Base-by-base conservation (phyloP, 2,329 filamentous ascomycete species). In the Cytospora mali region DNA sequence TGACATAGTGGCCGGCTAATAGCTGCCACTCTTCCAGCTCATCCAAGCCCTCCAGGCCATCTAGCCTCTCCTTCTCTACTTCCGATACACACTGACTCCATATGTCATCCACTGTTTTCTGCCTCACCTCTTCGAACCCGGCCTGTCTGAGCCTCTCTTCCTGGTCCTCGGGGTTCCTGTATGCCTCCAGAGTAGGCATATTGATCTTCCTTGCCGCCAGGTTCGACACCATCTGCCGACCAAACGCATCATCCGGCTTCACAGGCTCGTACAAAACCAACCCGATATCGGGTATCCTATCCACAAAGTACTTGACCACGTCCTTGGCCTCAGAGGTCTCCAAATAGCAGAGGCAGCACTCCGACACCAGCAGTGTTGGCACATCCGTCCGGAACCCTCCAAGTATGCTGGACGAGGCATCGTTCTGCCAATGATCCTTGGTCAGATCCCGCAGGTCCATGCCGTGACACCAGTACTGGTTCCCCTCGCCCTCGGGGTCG, bases 281-380 rank as follows among this genome's bases (percentile, higher is more conserved):
- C 75, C 83, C 69, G 66, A 87, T 61, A 73, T 77, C 66, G 55
- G 72, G 68, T 42, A 86, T 83, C 23, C 74, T 77, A 3, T 79
- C 75, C 18, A 82, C 80, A 69, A 94, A 92, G 74, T 86, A 88
- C 18, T 79, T 74, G 25, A 96, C 75, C 5, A 94, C 86, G 1
- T 78, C 76, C 42, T 82, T 80, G 0, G 93, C 89, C 57, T 88
- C 83, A 0, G 81, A 70, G 0, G 88, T 82, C 10, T 88, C 82
- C 1, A 99, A 84, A 71, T 99, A 99, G 73, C 95, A 92, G 33
- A 99, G 83, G 73, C 95, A 99, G 81, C 95, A 98, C 75, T 99
- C 95, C 0, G 94, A 98, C 7, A 99, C 82, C 27, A 99, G 76
- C 10, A 99, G 78, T 0, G 95, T 99, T 0, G 95, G 92, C 0